Percentiles rank a stretch among this genome's conserved stretches.
Evolutionary conservation across 441 rosid species (phyloP).

Genomic region (Lepidium campestre): DNA sequence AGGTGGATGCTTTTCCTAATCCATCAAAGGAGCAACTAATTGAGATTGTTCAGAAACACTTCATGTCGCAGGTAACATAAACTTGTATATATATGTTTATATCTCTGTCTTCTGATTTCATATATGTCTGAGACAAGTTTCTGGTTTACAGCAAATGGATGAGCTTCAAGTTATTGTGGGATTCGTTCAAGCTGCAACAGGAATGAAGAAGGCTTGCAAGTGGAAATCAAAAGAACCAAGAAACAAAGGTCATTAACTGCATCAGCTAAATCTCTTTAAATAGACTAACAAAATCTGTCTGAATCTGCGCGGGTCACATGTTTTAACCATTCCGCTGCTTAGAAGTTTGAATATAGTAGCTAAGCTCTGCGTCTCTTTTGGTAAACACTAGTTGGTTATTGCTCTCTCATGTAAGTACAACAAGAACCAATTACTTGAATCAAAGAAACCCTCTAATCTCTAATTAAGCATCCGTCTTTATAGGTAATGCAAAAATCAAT

Average conservation of each 20-base stretch:
- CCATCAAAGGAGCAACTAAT: constrained; percentile 83
- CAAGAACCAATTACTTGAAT: constrained; percentile 16
- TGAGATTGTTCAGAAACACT: constrained; percentile 84
- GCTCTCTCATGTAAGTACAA: constrained; percentile 12
- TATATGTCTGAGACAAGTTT: neutral
- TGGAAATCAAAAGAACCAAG: constrained; percentile 29
- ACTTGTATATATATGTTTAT: neutral
- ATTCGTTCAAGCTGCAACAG: constrained; percentile 86
- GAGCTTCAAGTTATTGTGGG: constrained; percentile 94
- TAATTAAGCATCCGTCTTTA: neutral
- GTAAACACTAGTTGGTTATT: constrained; percentile 15
- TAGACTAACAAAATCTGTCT: constrained; percentile 17
- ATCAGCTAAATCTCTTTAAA: constrained; percentile 7
- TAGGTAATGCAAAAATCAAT: neutral
- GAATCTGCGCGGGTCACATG: constrained; percentile 10
- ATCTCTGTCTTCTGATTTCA: neutral
- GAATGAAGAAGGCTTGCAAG: constrained; percentile 68
- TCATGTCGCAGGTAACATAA: constrained; percentile 77
- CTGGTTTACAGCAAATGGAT: constrained; percentile 68
- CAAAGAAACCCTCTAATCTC: constrained; percentile 2
- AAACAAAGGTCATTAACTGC: constrained; percentile 11
- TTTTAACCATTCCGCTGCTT: constrained; percentile 11
- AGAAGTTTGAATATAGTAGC: neutral
- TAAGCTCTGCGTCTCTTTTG: constrained; percentile 2
- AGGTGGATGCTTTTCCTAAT: constrained; percentile 81